A percentile compares a stretch with the other conserved stretches of the same genome.
These are phyloP conservation scores for Trametopsis cervina DNA, from an alignment of 768 basidiomycete genomes.

Conservation along the genomic window DNA sequence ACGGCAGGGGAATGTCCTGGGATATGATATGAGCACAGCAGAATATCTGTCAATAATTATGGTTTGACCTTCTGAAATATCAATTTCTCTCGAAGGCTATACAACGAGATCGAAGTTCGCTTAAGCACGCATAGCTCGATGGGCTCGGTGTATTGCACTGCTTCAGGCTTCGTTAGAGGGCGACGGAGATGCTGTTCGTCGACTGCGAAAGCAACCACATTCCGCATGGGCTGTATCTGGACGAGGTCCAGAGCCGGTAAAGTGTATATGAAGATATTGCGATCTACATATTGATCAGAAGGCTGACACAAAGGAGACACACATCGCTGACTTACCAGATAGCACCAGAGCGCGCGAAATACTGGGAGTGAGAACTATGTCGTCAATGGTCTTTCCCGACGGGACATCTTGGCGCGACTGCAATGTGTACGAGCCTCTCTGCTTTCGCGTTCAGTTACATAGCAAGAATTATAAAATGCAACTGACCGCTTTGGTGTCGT, in stretches of 20 bases:
- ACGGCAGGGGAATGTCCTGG: slow-evolving; percentile 67
- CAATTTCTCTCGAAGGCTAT: slow-evolving; percentile 57
- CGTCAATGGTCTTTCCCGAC: slow-evolving; percentile 65
- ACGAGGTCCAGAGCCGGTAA: slow-evolving; percentile 77
- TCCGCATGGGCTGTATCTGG: slow-evolving; percentile 72
- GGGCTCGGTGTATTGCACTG: slow-evolving; percentile 35
- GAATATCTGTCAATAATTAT: background rate
- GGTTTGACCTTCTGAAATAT: slow-evolving; percentile 48
- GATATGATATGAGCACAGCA: background rate
- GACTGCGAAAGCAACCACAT: slow-evolving; percentile 74
- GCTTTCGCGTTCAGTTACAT: background rate
- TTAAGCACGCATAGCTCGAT: slow-evolving; percentile 74
- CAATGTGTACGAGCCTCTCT: slow-evolving; percentile 22
- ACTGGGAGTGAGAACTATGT: slow-evolving; percentile 72
- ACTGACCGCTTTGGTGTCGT: slow-evolving; percentile 42
- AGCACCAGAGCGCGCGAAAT: slow-evolving; percentile 70
- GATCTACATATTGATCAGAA: slow-evolving; percentile 30
- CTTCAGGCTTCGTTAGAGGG: slow-evolving; percentile 33
- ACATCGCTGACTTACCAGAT: slow-evolving; percentile 44
- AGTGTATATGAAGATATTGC: slow-evolving; percentile 69
- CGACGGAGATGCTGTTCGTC: slow-evolving; percentile 68
- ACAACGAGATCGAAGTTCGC: slow-evolving; percentile 54
- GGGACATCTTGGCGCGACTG: slow-evolving; percentile 54
- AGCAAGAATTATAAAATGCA: background rate
- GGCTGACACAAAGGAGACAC: slow-evolving; percentile 3